Conservation (phyloP, 1,284 basidiomycete species). For the Tilletia walkeri region DNA sequence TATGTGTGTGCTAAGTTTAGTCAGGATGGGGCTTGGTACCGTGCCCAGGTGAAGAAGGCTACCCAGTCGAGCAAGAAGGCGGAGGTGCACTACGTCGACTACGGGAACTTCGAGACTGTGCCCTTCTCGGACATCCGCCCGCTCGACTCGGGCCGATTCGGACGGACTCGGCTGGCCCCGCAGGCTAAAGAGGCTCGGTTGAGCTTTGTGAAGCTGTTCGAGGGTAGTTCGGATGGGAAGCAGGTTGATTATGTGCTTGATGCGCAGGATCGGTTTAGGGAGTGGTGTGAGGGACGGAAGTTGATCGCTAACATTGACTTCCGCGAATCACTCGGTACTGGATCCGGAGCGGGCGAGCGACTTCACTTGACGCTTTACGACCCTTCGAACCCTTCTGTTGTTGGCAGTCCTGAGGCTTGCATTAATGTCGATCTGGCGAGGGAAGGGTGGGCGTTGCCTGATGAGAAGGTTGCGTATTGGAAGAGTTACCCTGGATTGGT, state of each 20-base stretch:
- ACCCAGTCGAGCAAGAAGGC: constrained; percentile 33
- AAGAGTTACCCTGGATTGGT: constrained; percentile 34
- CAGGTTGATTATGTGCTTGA: constrained; percentile 44
- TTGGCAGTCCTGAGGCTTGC: constrained; percentile 34
- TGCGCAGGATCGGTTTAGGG: constrained; percentile 41
- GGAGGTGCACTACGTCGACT: constrained; percentile 41
- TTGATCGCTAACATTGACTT: constrained; percentile 50
- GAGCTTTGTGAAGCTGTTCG: constrained; percentile 43
- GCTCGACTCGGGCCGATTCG: constrained; percentile 38
- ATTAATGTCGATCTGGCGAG: constrained; percentile 40
- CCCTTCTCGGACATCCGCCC: constrained; percentile 36
- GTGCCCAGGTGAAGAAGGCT: constrained; percentile 38
- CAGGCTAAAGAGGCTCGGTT: constrained; percentile 41
- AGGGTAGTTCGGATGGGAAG: constrained; percentile 26
- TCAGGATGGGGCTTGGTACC: constrained; percentile 52
- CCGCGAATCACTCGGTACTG: constrained; percentile 25
- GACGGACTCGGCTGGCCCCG: constrained; percentile 31
- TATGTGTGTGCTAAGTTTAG: constrained; percentile 72
- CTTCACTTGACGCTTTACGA: constrained; percentile 44
- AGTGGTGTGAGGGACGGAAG: constrained; percentile 41
- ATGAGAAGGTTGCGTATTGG: constrained; percentile 40
- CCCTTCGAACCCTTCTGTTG: constrained; percentile 33
- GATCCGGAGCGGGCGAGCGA: background rate
- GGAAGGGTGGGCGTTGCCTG: constrained; percentile 43
- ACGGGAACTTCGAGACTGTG: constrained; percentile 43